Evolutionary conservation across 345 rosid species (phyloP).

Genomic region (Sonneratia caseolaris): DNA sequence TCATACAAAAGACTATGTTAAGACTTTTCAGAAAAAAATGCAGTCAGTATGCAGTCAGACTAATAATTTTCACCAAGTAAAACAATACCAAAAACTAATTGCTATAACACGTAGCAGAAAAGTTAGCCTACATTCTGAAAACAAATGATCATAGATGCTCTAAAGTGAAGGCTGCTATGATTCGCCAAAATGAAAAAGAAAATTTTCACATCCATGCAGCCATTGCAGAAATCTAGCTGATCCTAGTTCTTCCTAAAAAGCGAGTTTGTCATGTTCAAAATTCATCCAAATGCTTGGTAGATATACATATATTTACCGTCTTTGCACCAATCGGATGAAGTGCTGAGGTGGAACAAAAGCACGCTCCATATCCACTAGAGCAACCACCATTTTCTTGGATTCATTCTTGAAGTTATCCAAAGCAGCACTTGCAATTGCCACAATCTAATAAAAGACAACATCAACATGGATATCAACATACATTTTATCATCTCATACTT

Average conservation of each 20-base stretch:
- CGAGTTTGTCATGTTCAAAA: too few relatives aligned
- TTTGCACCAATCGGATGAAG: conserved; percentile 92
- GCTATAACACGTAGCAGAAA: background rate
- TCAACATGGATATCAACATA: background rate
- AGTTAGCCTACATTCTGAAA: too few relatives aligned
- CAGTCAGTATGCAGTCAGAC: too few relatives aligned
- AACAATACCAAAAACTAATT: too few relatives aligned
- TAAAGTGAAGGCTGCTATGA: background rate
- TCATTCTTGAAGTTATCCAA: conserved; percentile 89
- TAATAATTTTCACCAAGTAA: too few relatives aligned
- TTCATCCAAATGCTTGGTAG: background rate
- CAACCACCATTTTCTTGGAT: conserved; percentile 93
- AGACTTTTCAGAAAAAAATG: too few relatives aligned
- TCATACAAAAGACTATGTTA: background rate
- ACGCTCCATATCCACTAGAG: conserved; percentile 98
- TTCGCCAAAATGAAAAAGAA: background rate
- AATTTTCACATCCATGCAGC: background rate
- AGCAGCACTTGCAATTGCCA: conserved; percentile 82
- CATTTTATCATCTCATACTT: background rate
- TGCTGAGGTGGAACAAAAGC: conserved; percentile 99
- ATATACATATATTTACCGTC: conserved; percentile 44
- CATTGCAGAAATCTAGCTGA: too few relatives aligned
- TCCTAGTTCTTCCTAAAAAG: too few relatives aligned
- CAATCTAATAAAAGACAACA: conserved; percentile 40
- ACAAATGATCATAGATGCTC: too few relatives aligned